A percentile compares a stretch with the other conserved stretches of the same genome.
Conservation (phyloP, 768 basidiomycete species). For the Hortiboletus flavorubellus region DNA sequence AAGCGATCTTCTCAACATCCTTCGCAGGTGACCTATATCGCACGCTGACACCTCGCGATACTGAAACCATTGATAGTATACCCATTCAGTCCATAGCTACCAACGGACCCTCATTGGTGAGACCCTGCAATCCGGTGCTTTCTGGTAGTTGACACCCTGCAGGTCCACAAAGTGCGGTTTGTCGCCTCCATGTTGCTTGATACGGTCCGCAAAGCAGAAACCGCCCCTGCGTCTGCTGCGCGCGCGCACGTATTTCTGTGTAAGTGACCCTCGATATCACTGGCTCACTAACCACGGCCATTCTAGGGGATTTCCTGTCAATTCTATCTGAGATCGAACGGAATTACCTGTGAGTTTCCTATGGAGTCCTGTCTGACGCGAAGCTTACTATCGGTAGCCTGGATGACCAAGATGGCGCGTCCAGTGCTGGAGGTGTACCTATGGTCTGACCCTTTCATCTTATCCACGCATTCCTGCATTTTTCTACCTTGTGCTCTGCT, state of each 20-base stretch:
- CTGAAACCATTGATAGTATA: slow-evolving; percentile 49
- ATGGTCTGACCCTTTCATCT: slow-evolving; percentile 12
- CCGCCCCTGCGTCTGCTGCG: slow-evolving; percentile 74
- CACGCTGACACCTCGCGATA: background rate
- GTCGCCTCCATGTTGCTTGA: slow-evolving; percentile 89
- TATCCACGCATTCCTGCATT: background rate
- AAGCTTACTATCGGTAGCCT: slow-evolving; percentile 41
- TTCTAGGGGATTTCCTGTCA: slow-evolving; percentile 84
- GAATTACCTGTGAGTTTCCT: slow-evolving; percentile 69
- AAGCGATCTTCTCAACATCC: slow-evolving; percentile 79
- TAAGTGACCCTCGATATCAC: slow-evolving; percentile 34
- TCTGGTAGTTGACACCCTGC: slow-evolving; percentile 9
- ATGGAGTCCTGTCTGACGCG: background rate
- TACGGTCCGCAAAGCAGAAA: slow-evolving; percentile 77
- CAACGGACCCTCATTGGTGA: slow-evolving; percentile 76
- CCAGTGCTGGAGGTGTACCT: slow-evolving; percentile 54
- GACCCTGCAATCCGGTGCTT: slow-evolving; percentile 6
- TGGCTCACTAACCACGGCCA: slow-evolving; percentile 1
- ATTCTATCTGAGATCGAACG: slow-evolving; percentile 90
- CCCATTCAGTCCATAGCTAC: slow-evolving; percentile 92
- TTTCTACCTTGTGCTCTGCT: background rate
- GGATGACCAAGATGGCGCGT: slow-evolving; percentile 37
- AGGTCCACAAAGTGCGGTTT: slow-evolving; percentile 92
- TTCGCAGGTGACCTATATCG: slow-evolving; percentile 58
- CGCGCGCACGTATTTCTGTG: slow-evolving; percentile 86